A percentile compares a stretch with the other conserved stretches of the same genome.
phyloP scores from a whole-genome alignment of 2,329 filamentous ascomycete genomes.

The Phoma sp. region DNA sequence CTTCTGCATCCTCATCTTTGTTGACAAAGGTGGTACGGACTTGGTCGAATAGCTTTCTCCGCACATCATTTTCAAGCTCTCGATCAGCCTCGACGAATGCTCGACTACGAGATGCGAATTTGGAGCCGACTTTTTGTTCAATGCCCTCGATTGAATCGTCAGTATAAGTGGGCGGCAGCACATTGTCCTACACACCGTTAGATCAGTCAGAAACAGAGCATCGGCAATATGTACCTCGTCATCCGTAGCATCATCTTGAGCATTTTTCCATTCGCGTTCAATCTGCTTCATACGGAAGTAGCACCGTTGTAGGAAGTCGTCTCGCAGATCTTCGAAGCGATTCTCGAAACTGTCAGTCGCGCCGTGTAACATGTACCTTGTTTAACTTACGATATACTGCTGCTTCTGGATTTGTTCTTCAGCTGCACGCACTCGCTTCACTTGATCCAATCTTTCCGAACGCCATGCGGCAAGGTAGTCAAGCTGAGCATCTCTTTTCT shows the following conservation, averaged over 20 bases:
- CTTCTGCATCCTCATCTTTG: slow-evolving; percentile 43
- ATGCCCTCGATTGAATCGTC: slow-evolving; percentile 32
- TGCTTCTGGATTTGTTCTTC: slow-evolving; percentile 45
- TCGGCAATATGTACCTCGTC: slow-evolving; percentile 45
- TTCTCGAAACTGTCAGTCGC: slow-evolving; percentile 26
- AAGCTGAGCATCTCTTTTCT: slow-evolving; percentile 53
- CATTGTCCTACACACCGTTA: slow-evolving; percentile 36
- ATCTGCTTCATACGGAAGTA: slow-evolving; percentile 50
- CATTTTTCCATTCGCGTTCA: slow-evolving; percentile 43
- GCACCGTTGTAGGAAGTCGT: slow-evolving; percentile 46
- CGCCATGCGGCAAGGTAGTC: slow-evolving; percentile 49
- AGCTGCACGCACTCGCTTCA: slow-evolving; percentile 44
- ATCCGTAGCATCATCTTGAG: slow-evolving; percentile 50
- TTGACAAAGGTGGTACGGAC: slow-evolving; percentile 34
- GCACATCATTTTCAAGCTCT: slow-evolving; percentile 41
- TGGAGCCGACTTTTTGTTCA: slow-evolving; percentile 41
- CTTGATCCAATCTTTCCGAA: slow-evolving; percentile 46
- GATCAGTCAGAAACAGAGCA: neutral
- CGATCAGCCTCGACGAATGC: slow-evolving; percentile 51
- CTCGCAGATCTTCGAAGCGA: slow-evolving; percentile 42
- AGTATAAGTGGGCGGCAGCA: slow-evolving; percentile 43
- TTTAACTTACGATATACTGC: slow-evolving; percentile 46
- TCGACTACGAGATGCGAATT: slow-evolving; percentile 51
- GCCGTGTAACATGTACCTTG: neutral
- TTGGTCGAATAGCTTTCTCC: slow-evolving; percentile 33